Percentiles rank a stretch among this genome's conserved stretches.
Evolutionary conservation across 352 stramenopile species (phyloP).

Genomic region (Phytophthora vignae): DNA sequence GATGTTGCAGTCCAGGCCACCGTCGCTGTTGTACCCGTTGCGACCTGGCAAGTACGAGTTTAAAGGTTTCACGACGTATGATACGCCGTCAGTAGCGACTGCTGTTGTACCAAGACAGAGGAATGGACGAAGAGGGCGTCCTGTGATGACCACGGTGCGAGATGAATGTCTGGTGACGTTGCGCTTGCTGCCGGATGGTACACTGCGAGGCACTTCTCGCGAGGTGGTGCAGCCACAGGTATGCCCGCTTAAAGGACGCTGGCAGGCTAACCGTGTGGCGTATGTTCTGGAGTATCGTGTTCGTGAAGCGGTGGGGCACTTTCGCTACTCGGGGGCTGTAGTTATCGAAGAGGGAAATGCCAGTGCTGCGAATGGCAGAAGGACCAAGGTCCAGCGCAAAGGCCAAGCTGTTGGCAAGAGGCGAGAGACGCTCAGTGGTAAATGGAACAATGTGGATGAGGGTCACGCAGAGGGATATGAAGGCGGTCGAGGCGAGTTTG

Average conservation of each 20-base stretch:
- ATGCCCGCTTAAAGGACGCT: slow-evolving; percentile 56
- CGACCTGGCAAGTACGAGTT: slow-evolving; percentile 72
- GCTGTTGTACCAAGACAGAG: slow-evolving; percentile 18
- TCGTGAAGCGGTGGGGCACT: slow-evolving; percentile 66
- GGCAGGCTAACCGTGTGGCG: slow-evolving; percentile 59
- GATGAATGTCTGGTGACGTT: slow-evolving; percentile 78
- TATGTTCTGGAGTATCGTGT: slow-evolving; percentile 75
- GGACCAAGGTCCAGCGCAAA: slow-evolving; percentile 13
- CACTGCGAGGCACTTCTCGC: slow-evolving; percentile 57
- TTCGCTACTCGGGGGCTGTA: slow-evolving; percentile 67
- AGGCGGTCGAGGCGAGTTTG: slow-evolving; percentile 65
- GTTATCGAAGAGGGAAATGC: slow-evolving; percentile 28
- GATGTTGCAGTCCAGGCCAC: slow-evolving; percentile 23
- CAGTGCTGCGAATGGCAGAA: slow-evolving; percentile 8
- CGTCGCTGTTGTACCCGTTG: slow-evolving; percentile 58
- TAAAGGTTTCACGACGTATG: slow-evolving; percentile 60
- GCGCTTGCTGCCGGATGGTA: slow-evolving; percentile 60
- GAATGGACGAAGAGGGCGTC: slow-evolving; percentile 22
- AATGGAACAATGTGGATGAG: slow-evolving; percentile 71
- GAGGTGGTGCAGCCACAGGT: slow-evolving; percentile 72
- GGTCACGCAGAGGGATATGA: slow-evolving; percentile 53
- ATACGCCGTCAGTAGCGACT: slow-evolving; percentile 21
- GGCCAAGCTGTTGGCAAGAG: slow-evolving; percentile 15
- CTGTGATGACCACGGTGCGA: slow-evolving; percentile 27
- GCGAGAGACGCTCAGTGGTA: slow-evolving; percentile 50